Conservation (phyloP, 2,329 filamentous ascomycete genomes). For the Scopulariopsis brevicaulis region DNA sequence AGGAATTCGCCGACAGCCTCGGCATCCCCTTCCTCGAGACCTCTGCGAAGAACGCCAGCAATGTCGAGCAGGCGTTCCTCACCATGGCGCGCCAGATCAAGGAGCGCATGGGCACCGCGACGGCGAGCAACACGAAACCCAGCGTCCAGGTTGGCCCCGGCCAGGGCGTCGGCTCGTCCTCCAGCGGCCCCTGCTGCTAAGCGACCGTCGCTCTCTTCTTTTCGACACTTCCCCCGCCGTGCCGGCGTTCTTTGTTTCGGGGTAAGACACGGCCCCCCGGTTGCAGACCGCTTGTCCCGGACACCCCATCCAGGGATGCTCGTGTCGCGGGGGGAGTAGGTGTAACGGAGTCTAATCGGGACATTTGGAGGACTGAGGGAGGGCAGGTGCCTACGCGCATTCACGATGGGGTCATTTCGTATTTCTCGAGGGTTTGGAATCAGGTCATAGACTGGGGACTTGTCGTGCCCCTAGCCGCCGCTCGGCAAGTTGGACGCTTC, state of each 20-base stretch:
- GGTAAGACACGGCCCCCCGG: not conserved
- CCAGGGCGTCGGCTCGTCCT: conserved; percentile 82
- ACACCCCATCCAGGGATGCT: not conserved
- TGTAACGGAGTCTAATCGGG: conserved; percentile 2
- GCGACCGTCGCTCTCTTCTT: conserved; percentile 10
- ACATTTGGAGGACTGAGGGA: not conserved
- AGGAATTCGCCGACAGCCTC: conserved; percentile 98
- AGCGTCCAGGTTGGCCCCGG: conserved; percentile 93
- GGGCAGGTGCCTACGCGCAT: conserved; percentile 1
- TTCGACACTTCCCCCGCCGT: not conserved
- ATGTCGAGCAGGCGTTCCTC: conserved; percentile 98
- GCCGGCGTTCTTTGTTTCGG: not conserved
- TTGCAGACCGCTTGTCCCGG: not conserved
- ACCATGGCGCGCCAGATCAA: conserved; percentile 99
- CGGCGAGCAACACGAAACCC: conserved; percentile 94
- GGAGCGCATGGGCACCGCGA: conserved; percentile 96
- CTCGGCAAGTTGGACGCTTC: not conserved
- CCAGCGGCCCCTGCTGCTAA: conserved; percentile 86
- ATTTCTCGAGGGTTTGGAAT: not conserved
- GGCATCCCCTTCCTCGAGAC: conserved; percentile 99
- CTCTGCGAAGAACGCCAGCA: conserved; percentile 98
- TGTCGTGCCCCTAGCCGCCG: not conserved
- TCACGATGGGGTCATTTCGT: conserved; percentile 1
- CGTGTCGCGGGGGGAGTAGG: not conserved
- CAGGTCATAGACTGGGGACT: conserved; percentile 2